Percentiles rank a stretch among this genome's conserved stretches.
Evolutionary conservation across 306 rosid genomes (phyloP).

Genomic region (Fragaria ananassa): DNA sequence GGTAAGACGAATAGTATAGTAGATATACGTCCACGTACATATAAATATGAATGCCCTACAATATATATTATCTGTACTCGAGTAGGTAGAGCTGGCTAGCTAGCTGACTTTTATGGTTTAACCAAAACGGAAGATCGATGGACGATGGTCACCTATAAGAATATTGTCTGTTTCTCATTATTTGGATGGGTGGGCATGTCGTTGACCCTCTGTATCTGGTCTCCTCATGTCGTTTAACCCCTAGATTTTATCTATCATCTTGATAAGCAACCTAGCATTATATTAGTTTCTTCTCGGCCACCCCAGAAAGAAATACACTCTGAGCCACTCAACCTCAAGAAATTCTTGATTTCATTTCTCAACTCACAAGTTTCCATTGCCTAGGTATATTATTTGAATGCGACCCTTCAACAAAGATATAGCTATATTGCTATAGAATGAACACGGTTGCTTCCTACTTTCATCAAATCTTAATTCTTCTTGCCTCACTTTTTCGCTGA

Average conservation of each 20-base stretch:
- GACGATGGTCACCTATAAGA: not conserved
- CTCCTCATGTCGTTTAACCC: not conserved
- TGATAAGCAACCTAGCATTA: not conserved
- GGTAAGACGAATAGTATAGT: not conserved
- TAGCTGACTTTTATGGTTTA: not conserved
- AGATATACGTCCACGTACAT: not conserved
- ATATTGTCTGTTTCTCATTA: not conserved
- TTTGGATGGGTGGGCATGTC: not conserved
- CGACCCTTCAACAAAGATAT: not conserved
- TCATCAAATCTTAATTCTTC: not conserved
- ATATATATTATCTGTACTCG: not conserved
- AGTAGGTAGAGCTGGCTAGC: not conserved
- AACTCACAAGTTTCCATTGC: too few relatives aligned
- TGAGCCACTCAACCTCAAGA: not conserved
- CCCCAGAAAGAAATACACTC: not conserved
- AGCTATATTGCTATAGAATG: not conserved
- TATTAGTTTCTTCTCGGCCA: not conserved
- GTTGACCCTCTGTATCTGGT: not conserved
- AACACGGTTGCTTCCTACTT: not conserved
- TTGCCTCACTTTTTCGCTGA: not conserved
- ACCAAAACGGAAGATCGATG: not conserved
- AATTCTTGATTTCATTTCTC: not conserved
- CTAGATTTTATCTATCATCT: not conserved
- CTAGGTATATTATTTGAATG: not conserved
- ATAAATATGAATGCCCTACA: not conserved